Evolutionary conservation across 768 basidiomycete species (phyloP).

Genomic region (Nevesoporus exiguus): DNA sequence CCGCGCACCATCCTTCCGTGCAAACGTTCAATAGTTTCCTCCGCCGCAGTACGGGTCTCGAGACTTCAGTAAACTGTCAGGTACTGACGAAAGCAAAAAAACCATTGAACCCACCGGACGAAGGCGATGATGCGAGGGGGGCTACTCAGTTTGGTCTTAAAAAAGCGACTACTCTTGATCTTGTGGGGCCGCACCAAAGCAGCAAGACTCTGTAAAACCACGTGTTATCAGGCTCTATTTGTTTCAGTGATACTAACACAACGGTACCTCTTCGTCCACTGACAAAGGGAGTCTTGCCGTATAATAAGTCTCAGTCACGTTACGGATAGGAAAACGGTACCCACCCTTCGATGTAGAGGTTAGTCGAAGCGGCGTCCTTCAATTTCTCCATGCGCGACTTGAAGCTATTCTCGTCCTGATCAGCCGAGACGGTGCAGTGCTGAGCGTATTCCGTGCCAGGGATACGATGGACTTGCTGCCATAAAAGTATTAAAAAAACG

Average conservation of each 20-base stretch:
- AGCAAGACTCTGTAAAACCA: slow-evolving; percentile 46
- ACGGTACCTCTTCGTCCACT: slow-evolving; percentile 57
- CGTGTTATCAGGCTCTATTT: neutral
- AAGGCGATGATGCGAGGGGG: slow-evolving; percentile 81
- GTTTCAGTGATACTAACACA: neutral
- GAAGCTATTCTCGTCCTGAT: slow-evolving; percentile 46
- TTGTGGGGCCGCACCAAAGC: slow-evolving; percentile 66
- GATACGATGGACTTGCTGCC: slow-evolving; percentile 72
- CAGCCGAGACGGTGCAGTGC: slow-evolving; percentile 19
- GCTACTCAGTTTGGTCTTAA: slow-evolving; percentile 72
- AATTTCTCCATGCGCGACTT: slow-evolving; percentile 78
- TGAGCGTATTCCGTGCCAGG: slow-evolving; percentile 68
- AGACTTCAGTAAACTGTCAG: slow-evolving; percentile 41
- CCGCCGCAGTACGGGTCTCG: slow-evolving; percentile 67
- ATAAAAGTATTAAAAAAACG: neutral
- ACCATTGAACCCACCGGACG: slow-evolving; percentile 51
- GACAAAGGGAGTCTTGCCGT: slow-evolving; percentile 57
- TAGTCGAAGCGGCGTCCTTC: slow-evolving; percentile 63
- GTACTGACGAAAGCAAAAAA: neutral
- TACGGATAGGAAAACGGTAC: no score
- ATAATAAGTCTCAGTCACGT: slow-evolving; percentile 7
- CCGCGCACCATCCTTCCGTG: slow-evolving; percentile 81
- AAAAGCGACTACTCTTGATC: slow-evolving; percentile 75
- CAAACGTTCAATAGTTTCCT: slow-evolving; percentile 72
- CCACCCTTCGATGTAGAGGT: slow-evolving; percentile 78